phyloP scores from a whole-genome alignment of 495 filamentous ascomycete species.

The Collariella sp. region DNA sequence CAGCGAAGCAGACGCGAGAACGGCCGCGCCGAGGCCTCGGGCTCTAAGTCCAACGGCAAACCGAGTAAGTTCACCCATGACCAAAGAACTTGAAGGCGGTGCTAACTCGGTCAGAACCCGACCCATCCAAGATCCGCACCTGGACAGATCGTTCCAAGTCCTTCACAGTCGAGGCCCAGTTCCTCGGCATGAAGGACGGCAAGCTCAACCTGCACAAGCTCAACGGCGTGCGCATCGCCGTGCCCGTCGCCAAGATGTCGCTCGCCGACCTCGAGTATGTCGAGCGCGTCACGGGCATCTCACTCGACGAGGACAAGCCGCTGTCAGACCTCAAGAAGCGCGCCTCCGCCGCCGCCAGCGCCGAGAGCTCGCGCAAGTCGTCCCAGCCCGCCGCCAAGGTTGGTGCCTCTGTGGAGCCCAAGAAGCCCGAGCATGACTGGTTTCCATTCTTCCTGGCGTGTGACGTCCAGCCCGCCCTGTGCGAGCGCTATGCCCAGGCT shows the following conservation, averaged over 20 bases:
- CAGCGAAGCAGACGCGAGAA: slow-evolving; percentile 62
- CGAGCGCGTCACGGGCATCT: slow-evolving; percentile 74
- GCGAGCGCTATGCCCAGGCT: slow-evolving; percentile 84
- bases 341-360: slow-evolving; percentile 12
- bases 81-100: neutral
- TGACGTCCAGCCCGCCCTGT: slow-evolving; percentile 82
- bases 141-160: slow-evolving; percentile 94
- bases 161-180: slow-evolving; percentile 97
- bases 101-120: slow-evolving; percentile 53
- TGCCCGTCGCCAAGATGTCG: slow-evolving; percentile 91
- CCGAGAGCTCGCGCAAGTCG: slow-evolving; percentile 17
- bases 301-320: slow-evolving; percentile 94
- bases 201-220: slow-evolving; percentile 97
- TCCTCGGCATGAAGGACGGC: slow-evolving; percentile 83
- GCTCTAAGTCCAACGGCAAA: slow-evolving; percentile 45
- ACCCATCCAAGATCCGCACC: slow-evolving; percentile 70
- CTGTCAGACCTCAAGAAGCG: slow-evolving; percentile 63
- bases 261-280: slow-evolving; percentile 91
- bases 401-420: slow-evolving; percentile 45
- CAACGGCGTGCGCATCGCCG: slow-evolving; percentile 97
- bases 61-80: slow-evolving; percentile 54
- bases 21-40: slow-evolving; percentile 39
- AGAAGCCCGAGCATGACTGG: slow-evolving; percentile 84
- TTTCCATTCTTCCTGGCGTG: slow-evolving; percentile 95
- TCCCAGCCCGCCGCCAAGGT: slow-evolving; percentile 23